Percentiles rank a stretch among this genome's conserved stretches.
These are phyloP conservation scores for Podochytrium sp. DNA, from an alignment of 192 early-diverging fungal genomes.

Conservation along the genomic window DNA sequence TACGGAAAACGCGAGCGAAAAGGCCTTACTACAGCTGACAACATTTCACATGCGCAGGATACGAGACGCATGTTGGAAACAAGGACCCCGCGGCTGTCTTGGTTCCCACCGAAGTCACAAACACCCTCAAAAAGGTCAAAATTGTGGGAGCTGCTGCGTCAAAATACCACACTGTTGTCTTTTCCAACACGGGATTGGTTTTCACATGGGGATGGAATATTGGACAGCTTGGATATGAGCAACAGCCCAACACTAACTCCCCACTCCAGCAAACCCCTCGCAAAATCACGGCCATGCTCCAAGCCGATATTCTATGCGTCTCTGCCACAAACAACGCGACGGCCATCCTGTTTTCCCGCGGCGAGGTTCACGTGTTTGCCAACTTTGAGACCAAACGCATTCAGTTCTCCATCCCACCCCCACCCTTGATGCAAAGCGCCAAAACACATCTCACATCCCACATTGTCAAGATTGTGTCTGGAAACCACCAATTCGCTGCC, in stretches of 20 bases:
- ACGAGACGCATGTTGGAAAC: slow-evolving; percentile 42
- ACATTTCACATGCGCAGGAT: slow-evolving; percentile 28
- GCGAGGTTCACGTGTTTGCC: slow-evolving; percentile 65
- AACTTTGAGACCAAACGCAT: slow-evolving; percentile 57
- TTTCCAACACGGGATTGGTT: slow-evolving; percentile 59
- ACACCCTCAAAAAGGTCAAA: slow-evolving; percentile 53
- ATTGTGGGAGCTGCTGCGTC: slow-evolving; percentile 69
- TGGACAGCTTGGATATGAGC: slow-evolving; percentile 67
- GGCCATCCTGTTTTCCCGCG: slow-evolving; percentile 54
- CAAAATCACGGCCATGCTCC: slow-evolving; percentile 61
- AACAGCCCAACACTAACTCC: not conserved
- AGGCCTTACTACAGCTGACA: no score
- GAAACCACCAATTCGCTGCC: slow-evolving; percentile 49
- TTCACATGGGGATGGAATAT: slow-evolving; percentile 74
- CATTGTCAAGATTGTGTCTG: slow-evolving; percentile 42
- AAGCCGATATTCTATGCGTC: slow-evolving; percentile 58
- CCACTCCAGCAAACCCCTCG: slow-evolving; percentile 56
- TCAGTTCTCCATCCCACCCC: slow-evolving; percentile 38
- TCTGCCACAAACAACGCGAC: slow-evolving; percentile 71
- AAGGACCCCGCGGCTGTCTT: slow-evolving; percentile 40
- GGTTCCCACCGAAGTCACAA: slow-evolving; percentile 56
- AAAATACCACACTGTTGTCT: slow-evolving; percentile 67
- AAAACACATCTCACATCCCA: not conserved
- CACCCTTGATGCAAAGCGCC: slow-evolving; percentile 12
- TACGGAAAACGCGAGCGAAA: slow-evolving; percentile 8